These are phyloP conservation scores for Clarireedia monteithiana DNA, from an alignment of 2,329 filamentous ascomycete genomes.

Conservation along the genomic window DNA sequence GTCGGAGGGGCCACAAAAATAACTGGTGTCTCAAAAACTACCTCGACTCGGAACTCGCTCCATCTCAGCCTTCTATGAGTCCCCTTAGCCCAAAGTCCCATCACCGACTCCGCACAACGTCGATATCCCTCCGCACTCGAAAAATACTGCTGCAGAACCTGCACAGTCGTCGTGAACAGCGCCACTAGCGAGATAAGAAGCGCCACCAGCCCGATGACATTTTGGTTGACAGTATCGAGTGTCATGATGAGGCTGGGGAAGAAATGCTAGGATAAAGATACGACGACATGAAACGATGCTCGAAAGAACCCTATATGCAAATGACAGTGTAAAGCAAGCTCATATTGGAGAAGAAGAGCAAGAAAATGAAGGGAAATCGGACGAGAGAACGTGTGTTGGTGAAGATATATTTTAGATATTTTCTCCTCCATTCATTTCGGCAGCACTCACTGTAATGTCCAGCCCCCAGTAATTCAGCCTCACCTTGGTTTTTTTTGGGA, in stretches of 20 bases:
- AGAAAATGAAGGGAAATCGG: not conserved
- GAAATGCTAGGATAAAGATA: not conserved
- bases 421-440: not conserved
- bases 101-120: constrained; percentile 18
- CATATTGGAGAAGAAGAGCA: not conserved
- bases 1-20: constrained; percentile 26
- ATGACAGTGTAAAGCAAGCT: not conserved
- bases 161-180: constrained; percentile 27
- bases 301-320: not conserved
- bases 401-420: not conserved
- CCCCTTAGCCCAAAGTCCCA: constrained; percentile 28
- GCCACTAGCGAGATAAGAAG: constrained; percentile 31
- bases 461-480: not conserved
- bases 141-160: constrained; percentile 32
- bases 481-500: not conserved
- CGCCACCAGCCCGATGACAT: constrained; percentile 27
- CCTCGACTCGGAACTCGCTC: constrained; percentile 32
- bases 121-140: constrained; percentile 33
- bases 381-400: not conserved
- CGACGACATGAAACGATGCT: not conserved
- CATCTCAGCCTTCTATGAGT: constrained; percentile 27
- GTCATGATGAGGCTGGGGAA: constrained; percentile 3
- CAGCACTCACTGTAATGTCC: not conserved
- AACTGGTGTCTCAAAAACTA: constrained; percentile 31
- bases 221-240: constrained; percentile 23